A percentile compares a stretch with the other conserved stretches of the same genome.
These are phyloP conservation scores for Fusarium musae DNA, from an alignment of 2,329 filamentous ascomycete genomes.

Conservation along the genomic window DNA sequence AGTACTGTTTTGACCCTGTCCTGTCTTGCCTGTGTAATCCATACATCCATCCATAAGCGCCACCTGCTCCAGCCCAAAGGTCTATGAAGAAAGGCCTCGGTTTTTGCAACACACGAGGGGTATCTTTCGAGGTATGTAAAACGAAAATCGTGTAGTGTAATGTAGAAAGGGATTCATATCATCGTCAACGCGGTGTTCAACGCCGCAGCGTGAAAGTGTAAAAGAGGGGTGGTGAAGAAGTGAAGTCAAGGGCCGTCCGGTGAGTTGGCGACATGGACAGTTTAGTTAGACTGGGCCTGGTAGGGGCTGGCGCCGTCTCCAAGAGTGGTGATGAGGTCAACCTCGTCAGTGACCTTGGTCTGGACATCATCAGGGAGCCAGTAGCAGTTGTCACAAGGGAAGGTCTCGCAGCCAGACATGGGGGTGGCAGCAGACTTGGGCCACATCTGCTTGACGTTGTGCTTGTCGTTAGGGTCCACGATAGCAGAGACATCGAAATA, in stretches of 20 bases:
- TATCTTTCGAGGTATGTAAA: slow-evolving; percentile 46
- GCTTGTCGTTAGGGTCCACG: slow-evolving; percentile 60
- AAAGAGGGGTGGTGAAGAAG: slow-evolving; percentile 20
- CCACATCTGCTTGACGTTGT: slow-evolving; percentile 66
- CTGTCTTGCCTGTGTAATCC: slow-evolving; percentile 36
- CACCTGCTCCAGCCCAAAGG: slow-evolving; percentile 43
- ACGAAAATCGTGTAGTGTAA: slow-evolving; percentile 36
- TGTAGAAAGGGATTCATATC: slow-evolving; percentile 36
- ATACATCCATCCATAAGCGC: slow-evolving; percentile 39
- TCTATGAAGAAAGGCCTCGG: slow-evolving; percentile 42
- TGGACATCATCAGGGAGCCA: slow-evolving; percentile 64
- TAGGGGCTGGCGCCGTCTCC: slow-evolving; percentile 50
- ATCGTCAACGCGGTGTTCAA: slow-evolving; percentile 45
- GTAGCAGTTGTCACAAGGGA: slow-evolving; percentile 66
- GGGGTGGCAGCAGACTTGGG: slow-evolving; percentile 52
- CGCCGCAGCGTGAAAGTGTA: slow-evolving; percentile 34
- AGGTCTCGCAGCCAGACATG: slow-evolving; percentile 62
- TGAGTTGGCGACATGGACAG: slow-evolving; percentile 7
- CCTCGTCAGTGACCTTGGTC: slow-evolving; percentile 62
- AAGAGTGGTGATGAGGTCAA: slow-evolving; percentile 63
- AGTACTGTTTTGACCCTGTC: slow-evolving; percentile 25
- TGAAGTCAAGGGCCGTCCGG: slow-evolving; percentile 25
- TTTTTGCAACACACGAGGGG: slow-evolving; percentile 41
- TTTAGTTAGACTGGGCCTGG: slow-evolving; percentile 21
- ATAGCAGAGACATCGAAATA: slow-evolving; percentile 71